A percentile compares a stretch with the other conserved stretches of the same genome.
These are phyloP conservation scores for Dactylellina drechsleri DNA, from an alignment of 2,329 filamentous ascomycete species.

Conservation along the genomic window DNA sequence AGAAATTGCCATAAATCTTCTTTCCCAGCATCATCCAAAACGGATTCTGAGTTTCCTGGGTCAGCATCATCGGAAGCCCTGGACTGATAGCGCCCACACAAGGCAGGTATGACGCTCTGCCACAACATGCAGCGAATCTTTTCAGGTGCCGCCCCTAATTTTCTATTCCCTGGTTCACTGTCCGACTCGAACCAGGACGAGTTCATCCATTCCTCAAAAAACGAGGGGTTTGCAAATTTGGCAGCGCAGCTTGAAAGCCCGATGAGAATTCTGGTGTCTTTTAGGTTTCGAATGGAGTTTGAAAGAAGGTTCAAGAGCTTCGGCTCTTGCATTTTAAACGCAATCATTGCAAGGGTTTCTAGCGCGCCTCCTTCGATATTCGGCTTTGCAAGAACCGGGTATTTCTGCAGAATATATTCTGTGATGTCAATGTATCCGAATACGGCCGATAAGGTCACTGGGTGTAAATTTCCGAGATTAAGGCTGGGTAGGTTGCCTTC, in stretches of 20 bases:
- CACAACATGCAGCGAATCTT: slow-evolving; percentile 13
- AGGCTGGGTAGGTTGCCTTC: background rate
- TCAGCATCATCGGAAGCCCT: background rate
- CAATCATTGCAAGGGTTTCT: slow-evolving; percentile 8
- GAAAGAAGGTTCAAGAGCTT: slow-evolving; percentile 8
- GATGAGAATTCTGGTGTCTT: background rate
- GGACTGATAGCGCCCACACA: background rate
- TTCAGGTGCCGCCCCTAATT: background rate
- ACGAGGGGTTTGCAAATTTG: background rate
- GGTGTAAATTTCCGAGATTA: slow-evolving; percentile 5
- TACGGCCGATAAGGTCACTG: slow-evolving; percentile 7
- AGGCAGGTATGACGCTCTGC: slow-evolving; percentile 10
- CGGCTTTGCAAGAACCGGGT: background rate
- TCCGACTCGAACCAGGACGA: slow-evolving; percentile 4
- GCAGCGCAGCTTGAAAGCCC: slow-evolving; percentile 9
- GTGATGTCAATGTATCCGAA: slow-evolving; percentile 16
- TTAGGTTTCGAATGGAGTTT: background rate
- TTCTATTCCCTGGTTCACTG: background rate
- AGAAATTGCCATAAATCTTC: slow-evolving; percentile 6
- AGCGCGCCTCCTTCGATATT: background rate
- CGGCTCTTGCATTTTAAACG: slow-evolving; percentile 16
- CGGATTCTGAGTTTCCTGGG: no score
- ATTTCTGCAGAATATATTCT: slow-evolving; percentile 4
- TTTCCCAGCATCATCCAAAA: background rate
- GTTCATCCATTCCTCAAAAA: slow-evolving; percentile 27